A percentile compares a stretch with the other conserved stretches of the same genome.
Conservation (phyloP, 192 early-diverging fungal species). For the Allomyces macrogynus region DNA sequence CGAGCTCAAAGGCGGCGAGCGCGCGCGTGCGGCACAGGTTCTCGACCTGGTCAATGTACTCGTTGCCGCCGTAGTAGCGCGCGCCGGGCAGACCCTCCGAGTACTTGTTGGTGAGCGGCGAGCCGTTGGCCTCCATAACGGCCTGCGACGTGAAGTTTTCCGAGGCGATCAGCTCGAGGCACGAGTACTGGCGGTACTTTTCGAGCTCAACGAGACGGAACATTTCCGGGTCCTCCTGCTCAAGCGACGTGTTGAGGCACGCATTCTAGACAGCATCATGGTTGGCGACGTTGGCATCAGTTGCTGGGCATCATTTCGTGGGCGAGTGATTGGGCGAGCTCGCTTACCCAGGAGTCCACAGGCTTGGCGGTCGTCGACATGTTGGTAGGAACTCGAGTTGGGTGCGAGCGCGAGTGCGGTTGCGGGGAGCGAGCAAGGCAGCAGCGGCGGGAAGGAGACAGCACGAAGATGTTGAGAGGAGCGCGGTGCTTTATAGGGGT, state of each 20-base stretch:
- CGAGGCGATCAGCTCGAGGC: conserved; percentile 95
- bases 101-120: conserved; percentile 99
- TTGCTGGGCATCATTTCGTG: neutral
- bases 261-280: conserved; percentile 40
- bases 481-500: too few relatives aligned
- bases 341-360: neutral
- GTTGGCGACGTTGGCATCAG: neutral
- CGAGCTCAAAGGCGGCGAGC: conserved; percentile 75
- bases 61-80: conserved; percentile 99
- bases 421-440: too few relatives aligned
- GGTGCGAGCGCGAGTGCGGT: too few relatives aligned
- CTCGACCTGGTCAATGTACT: conserved; percentile 91
- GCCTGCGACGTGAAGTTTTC: conserved; percentile 99
- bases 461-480: too few relatives aligned
- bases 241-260: conserved; percentile 70
- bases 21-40: conserved; percentile 89
- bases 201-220: conserved; percentile 88
- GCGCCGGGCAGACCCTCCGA: conserved; percentile 97
- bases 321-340: neutral
- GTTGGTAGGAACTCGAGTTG: neutral
- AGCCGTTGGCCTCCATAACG: conserved; percentile 99
- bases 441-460: too few relatives aligned
- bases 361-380: neutral
- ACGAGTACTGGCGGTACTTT: conserved; percentile 94
- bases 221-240: conserved; percentile 83